Conservation (phyloP, 371 early-diverging fungal species). For the Apophysomyces elegans region DNA sequence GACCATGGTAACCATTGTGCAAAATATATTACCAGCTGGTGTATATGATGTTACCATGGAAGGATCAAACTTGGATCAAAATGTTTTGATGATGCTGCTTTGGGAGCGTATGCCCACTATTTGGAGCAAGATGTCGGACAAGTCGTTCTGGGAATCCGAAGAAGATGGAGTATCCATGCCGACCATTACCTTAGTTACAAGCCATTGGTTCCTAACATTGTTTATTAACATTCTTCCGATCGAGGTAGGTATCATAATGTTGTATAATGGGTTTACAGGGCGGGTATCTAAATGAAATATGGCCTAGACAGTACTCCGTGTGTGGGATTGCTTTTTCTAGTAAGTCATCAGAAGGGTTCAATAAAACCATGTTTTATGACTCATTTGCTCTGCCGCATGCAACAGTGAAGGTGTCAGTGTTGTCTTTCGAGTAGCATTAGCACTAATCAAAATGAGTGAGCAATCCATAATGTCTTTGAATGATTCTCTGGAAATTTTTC, state of each 20-base stretch:
- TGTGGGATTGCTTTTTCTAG: slow-evolving; percentile 85
- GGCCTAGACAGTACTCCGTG: slow-evolving; percentile 63
- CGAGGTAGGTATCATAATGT: slow-evolving; percentile 48
- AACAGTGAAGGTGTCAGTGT: slow-evolving; percentile 74
- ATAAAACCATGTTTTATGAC: slow-evolving; percentile 1
- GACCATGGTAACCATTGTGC: slow-evolving; percentile 73
- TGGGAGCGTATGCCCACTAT: slow-evolving; percentile 56
- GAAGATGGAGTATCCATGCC: slow-evolving; percentile 59
- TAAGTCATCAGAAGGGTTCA: slow-evolving; percentile 34
- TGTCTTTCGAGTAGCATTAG: slow-evolving; percentile 71
- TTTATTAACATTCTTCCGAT: slow-evolving; percentile 80
- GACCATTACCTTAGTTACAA: slow-evolving; percentile 75
- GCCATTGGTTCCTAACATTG: slow-evolving; percentile 86
- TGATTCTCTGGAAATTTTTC: slow-evolving; percentile 67
- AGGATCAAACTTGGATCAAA: slow-evolving; percentile 75
- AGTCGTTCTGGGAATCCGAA: slow-evolving; percentile 50
- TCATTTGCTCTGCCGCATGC: neutral
- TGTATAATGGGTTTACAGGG: neutral
- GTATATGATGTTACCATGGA: slow-evolving; percentile 78
- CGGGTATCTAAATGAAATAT: neutral
- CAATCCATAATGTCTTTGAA: slow-evolving; percentile 53
- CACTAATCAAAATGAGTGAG: slow-evolving; percentile 71
- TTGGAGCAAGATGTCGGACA: slow-evolving; percentile 51
- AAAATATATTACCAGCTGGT: slow-evolving; percentile 71
- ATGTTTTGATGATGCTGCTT: slow-evolving; percentile 68